Base-by-base conservation (phyloP, 768 basidiomycete species). In the Coprinellus micaceus region DNA sequence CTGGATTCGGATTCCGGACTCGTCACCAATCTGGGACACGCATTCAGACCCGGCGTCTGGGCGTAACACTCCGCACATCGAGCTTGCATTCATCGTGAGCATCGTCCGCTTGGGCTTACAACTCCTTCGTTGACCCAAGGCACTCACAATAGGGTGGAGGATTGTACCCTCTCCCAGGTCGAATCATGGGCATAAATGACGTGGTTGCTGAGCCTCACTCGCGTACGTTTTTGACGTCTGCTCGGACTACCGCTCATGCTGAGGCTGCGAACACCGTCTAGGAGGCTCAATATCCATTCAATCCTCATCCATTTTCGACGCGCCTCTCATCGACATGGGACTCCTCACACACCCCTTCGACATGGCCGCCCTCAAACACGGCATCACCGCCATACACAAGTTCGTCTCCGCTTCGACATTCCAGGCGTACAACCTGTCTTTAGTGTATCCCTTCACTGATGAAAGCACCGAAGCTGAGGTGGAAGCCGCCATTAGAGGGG, bases 1-100 rank as follows among this genome's bases (percentile, higher is more conserved):
- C 48, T 59, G 61, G 61, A 13, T 64, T 58, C 55, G 76, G 67
- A 56, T 58, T 67, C 68, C 75, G 64, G 73, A 39, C 69, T 66
- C 17, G 67, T 63, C 60, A 12, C 46, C 57, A 17, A 56, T 54
- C 13, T 62, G 62, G 47, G 41, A 55, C 3, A 57, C 29, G 6
- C 46, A 54, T 15, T 24, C 57, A 6, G 67, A 68, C 33, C 65
- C 67, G 2, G 40, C 62, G 28, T 19, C 61, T 25, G 63, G 63
- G 7, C 53, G 48, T 4, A 60, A 53, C 28, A 58, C 60, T 5
- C 62, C 66, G 19, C 66, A 67, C 54, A 19, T 58, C 10, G 57
- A 58, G 46, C 4, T 54, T 12, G 37, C 41, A 4, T 25, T 50
- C 2, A 22, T 57, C 7, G 47, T 49, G 28, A 46, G 44, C 22